Percentiles rank a stretch among this genome's conserved stretches.
phyloP scores from a whole-genome alignment of 495 filamentous ascomycete species.

The Sabuloglossum arenarium region DNA sequence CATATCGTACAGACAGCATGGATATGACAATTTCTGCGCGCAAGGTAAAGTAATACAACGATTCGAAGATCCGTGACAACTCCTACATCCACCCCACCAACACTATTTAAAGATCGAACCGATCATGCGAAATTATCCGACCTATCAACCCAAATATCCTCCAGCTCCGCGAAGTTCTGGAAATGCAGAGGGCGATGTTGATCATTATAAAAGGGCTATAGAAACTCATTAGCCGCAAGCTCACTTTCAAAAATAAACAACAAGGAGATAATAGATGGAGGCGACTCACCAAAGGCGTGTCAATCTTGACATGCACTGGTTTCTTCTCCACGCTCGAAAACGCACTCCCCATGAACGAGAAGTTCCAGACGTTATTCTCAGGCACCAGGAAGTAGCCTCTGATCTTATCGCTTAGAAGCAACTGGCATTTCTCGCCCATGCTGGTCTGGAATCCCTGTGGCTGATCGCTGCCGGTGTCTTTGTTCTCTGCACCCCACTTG shows the following conservation, averaged over 20 bases:
- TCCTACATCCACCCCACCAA: too few species aligned
- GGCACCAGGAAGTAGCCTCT: conserved; percentile 91
- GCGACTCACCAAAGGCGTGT: conserved; percentile 43
- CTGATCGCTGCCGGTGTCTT: conserved; percentile 74
- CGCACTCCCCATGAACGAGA: conserved; percentile 84
- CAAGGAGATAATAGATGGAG: neutral
- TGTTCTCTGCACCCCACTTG: conserved; percentile 96
- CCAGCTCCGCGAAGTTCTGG: conserved; percentile 77
- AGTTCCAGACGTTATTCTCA: conserved; percentile 87
- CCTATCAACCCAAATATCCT: conserved; percentile 77
- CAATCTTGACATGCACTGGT: conserved; percentile 73
- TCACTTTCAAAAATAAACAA: neutral
- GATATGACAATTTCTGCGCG: too few species aligned
- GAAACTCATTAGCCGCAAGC: neutral
- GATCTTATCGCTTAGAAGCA: conserved; percentile 79
- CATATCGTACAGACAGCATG: too few species aligned
- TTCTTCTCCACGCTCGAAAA: conserved; percentile 83
- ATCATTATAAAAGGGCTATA: conserved; percentile 63
- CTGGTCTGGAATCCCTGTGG: conserved; percentile 80
- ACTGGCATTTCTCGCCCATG: conserved; percentile 90
- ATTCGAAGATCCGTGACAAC: neutral
- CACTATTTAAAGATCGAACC: neutral
- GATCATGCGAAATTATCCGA: conserved; percentile 65
- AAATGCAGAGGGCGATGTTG: conserved; percentile 89
- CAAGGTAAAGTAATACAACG: too few species aligned